phyloP scores from a whole-genome alignment of 345 rosid species.

The Orychophragmus violaceus region DNA sequence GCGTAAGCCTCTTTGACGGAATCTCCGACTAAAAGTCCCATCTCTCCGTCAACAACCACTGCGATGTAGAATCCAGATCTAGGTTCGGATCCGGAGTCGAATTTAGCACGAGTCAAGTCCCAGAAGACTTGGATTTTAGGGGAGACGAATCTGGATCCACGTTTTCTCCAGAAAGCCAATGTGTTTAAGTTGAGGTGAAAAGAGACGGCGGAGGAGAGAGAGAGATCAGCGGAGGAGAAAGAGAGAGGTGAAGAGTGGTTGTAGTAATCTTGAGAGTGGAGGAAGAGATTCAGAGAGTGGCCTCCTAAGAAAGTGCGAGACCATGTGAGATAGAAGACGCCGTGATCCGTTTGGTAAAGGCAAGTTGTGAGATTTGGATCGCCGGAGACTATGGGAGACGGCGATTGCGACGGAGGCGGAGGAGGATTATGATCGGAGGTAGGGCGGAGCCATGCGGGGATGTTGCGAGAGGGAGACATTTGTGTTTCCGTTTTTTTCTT shows the following conservation, averaged over 20 bases:
- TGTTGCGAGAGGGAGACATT: slow-evolving; percentile 43
- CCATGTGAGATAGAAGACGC: slow-evolving; percentile 87
- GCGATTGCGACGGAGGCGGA: slow-evolving; percentile 24
- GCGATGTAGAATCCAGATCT: slow-evolving; percentile 74
- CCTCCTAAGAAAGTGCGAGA: slow-evolving; percentile 72
- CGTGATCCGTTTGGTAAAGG: slow-evolving; percentile 70
- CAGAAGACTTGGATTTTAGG: slow-evolving; percentile 54
- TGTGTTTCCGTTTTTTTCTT: background rate
- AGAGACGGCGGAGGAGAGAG: slow-evolving; percentile 47
- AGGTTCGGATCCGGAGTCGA: slow-evolving; percentile 84
- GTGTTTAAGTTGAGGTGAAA: slow-evolving; percentile 72
- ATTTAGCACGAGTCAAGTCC: slow-evolving; percentile 73
- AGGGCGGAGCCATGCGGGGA: slow-evolving; percentile 29
- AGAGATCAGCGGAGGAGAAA: slow-evolving; percentile 34
- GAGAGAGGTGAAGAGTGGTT: slow-evolving; percentile 35
- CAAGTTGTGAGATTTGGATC: slow-evolving; percentile 58
- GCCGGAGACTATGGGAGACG: slow-evolving; percentile 46
- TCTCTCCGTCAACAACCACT: slow-evolving; percentile 61
- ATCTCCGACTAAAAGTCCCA: slow-evolving; percentile 75
- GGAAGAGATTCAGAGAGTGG: slow-evolving; percentile 68
- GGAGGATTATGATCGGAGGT: slow-evolving; percentile 22
- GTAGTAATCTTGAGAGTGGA: slow-evolving; percentile 48
- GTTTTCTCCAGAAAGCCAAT: slow-evolving; percentile 68
- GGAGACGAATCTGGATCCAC: slow-evolving; percentile 54
- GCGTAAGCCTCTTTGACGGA: slow-evolving; percentile 49